A percentile compares a stretch with the other conserved stretches of the same genome.
These are phyloP conservation scores for Acmispon strigosus DNA, from an alignment of 306 rosid species.

Conservation along the genomic window DNA sequence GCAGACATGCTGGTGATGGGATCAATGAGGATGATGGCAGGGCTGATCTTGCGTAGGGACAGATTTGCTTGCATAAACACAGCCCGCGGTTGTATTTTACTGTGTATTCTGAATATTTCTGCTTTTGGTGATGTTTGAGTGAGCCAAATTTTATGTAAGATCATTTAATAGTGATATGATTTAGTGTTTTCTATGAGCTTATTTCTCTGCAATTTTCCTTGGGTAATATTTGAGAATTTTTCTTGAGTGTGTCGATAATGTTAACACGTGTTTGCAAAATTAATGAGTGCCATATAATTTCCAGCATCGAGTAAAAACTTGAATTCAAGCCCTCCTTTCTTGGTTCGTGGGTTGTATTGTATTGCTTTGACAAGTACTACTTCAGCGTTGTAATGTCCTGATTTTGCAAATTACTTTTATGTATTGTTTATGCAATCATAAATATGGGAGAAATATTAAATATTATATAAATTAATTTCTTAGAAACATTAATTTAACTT, in stretches of 20 bases:
- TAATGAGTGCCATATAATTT: neutral
- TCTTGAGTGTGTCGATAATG: neutral
- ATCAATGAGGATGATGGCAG: conserved; percentile 65
- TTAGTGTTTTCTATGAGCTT: conserved; percentile 35
- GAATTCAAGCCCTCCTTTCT: neutral
- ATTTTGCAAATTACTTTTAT: no score
- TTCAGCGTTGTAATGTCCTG: no score
- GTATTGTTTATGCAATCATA: no score
- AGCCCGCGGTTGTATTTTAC: conserved; percentile 36
- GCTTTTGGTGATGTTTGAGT: conserved; percentile 21
- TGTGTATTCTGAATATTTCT: conserved; percentile 27
- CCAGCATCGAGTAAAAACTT: neutral
- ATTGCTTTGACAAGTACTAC: neutral
- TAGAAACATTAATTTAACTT: no score
- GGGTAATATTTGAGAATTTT: neutral
- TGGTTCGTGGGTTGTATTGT: neutral
- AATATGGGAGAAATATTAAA: no score
- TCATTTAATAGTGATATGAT: conserved; percentile 32
- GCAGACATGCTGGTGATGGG: conserved; percentile 88
- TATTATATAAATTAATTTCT: no score
- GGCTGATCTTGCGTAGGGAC: conserved; percentile 63
- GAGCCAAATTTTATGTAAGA: conserved; percentile 41
- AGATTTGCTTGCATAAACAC: conserved; percentile 20
- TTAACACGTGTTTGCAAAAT: neutral
- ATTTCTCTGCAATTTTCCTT: neutral